A percentile compares a stretch with the other conserved stretches of the same genome.
Conservation (phyloP, 768 basidiomycete species). For the Lactarius sanguifluus region DNA sequence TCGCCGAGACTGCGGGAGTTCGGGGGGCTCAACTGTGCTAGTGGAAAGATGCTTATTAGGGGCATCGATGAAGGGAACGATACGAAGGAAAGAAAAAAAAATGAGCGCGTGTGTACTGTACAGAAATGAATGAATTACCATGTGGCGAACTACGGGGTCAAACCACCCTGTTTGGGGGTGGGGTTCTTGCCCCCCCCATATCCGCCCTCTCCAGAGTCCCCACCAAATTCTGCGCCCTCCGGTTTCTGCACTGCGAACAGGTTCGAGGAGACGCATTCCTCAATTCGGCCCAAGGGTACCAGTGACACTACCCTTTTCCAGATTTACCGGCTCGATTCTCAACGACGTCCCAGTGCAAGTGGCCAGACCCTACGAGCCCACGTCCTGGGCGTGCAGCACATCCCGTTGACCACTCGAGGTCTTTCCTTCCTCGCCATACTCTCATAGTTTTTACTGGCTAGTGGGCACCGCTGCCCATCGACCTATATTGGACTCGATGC, state of each 20-base stretch:
- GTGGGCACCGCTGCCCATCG: no score
- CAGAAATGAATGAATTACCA: no score
- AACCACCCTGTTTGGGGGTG: background rate
- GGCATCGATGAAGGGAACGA: background rate
- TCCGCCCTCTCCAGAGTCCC: no score
- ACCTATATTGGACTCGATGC: background rate
- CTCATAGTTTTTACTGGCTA: background rate
- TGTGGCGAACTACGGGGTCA: background rate
- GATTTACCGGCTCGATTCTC: no score
- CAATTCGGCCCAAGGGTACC: background rate
- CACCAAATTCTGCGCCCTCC: no score
- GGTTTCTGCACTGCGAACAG: no score
- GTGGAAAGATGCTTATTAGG: background rate
- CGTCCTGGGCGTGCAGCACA: no score
- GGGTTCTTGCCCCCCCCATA: background rate
- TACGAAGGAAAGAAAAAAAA: background rate
- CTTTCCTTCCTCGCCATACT: background rate
- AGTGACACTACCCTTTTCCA: no score
- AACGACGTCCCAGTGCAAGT: no score
- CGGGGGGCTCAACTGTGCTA: background rate
- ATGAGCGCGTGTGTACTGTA: no score
- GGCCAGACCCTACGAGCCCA: no score
- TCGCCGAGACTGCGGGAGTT: background rate
- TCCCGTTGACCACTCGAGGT: background rate
- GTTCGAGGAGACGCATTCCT: background rate